Conservation (phyloP, 2,329 filamentous ascomycete species). For the Daldinia eschscholtzii region DNA sequence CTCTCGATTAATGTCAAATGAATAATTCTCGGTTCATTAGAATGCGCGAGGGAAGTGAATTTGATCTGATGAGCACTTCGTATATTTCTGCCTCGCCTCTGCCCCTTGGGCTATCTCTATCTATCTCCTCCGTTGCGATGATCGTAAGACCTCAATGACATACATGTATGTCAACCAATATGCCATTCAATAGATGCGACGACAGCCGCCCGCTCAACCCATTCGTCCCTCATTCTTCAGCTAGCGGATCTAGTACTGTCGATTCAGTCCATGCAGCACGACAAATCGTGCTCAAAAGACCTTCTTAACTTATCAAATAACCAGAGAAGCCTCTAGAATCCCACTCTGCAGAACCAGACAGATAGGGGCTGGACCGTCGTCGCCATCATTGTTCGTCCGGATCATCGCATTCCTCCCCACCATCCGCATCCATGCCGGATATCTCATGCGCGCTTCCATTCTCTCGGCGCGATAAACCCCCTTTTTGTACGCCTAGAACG, state of each 20-base stretch:
- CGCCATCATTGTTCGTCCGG: slow-evolving; percentile 71
- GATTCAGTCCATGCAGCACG: background rate
- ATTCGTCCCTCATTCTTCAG: slow-evolving; percentile 50
- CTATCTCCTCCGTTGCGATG: background rate
- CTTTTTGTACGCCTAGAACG: slow-evolving; percentile 67
- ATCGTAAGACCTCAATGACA: background rate
- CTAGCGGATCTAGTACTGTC: slow-evolving; percentile 6
- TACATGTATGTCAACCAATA: background rate
- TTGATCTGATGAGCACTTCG: background rate
- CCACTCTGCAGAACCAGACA: slow-evolving; percentile 67
- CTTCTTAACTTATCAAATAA: background rate
- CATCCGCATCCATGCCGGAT: slow-evolving; percentile 60
- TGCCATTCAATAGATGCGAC: slow-evolving; percentile 27
- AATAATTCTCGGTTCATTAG: background rate
- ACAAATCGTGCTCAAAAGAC: background rate
- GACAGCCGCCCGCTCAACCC: slow-evolving; percentile 51
- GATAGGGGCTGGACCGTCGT: slow-evolving; percentile 72
- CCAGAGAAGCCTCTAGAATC: background rate
- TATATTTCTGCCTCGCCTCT: background rate
- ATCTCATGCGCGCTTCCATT: slow-evolving; percentile 43
- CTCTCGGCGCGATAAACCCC: slow-evolving; percentile 41
- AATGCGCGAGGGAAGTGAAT: background rate
- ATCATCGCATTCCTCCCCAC: slow-evolving; percentile 74
- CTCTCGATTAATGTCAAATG: background rate
- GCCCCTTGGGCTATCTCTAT: background rate